Conservation (phyloP, 2,329 filamentous ascomycete genomes). For the Huntiella savannae region DNA sequence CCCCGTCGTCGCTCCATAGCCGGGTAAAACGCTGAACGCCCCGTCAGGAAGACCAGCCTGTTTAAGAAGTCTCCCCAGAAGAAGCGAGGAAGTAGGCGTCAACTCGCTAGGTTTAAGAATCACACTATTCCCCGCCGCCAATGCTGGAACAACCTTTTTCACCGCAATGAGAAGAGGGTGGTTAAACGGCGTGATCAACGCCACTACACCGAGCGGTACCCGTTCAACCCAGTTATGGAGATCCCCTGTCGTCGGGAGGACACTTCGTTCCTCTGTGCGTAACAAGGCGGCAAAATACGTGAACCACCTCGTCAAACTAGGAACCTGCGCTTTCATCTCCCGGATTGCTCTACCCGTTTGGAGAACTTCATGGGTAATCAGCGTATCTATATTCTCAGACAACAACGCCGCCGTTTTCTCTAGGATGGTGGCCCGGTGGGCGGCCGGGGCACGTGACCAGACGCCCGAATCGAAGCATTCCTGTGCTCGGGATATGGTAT, state of each 20-base stretch:
- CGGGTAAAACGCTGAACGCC: conserved; percentile 56
- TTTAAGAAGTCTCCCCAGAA: conserved; percentile 35
- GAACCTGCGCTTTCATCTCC: conserved; percentile 20
- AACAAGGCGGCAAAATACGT: conserved; percentile 25
- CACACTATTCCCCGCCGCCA: conserved; percentile 30
- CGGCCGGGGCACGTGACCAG: conserved; percentile 24
- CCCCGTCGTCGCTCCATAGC: conserved; percentile 49
- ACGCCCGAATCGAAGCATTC: conserved; percentile 22
- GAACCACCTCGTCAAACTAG: conserved; percentile 19
- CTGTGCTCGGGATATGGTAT: conserved; percentile 27
- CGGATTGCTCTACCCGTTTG: conserved; percentile 26
- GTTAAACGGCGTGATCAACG: conserved; percentile 40
- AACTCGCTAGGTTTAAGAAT: conserved; percentile 36
- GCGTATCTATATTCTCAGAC: conserved; percentile 20
- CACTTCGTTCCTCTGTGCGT: conserved; percentile 23
- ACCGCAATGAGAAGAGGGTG: conserved; percentile 26
- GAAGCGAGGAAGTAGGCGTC: conserved; percentile 24
- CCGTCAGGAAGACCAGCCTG: conserved; percentile 59
- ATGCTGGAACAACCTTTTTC: conserved; percentile 29
- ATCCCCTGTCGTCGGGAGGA: conserved; percentile 28
- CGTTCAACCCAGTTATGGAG: conserved; percentile 29
- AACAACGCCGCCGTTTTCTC: conserved; percentile 27
- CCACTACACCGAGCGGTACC: conserved; percentile 31
- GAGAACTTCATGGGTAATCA: conserved; percentile 26
- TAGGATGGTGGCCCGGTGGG: conserved; percentile 23